phyloP scores from a whole-genome alignment of 257 asterid genomes.

The Linderniella brevidens region DNA sequence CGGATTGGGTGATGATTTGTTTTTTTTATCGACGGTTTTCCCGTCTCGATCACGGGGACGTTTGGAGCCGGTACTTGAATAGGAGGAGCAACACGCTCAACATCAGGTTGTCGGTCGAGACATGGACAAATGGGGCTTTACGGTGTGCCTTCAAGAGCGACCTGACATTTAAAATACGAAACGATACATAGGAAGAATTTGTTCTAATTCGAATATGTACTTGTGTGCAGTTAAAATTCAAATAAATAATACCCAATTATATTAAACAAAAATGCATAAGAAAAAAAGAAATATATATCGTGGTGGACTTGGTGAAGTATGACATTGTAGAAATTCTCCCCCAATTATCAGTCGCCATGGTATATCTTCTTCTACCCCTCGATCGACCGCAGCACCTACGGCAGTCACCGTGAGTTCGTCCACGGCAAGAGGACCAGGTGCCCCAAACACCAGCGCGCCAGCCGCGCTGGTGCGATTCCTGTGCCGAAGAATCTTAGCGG shows the following conservation, averaged over 20 bases:
- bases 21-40: constrained; percentile 38
- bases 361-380: constrained; percentile 65
- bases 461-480: constrained; percentile 64
- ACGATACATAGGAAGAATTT: too few species aligned
- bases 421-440: constrained; percentile 61
- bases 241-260: too few species aligned
- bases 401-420: constrained; percentile 69
- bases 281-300: constrained; percentile 18
- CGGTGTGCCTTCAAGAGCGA: constrained; percentile 61
- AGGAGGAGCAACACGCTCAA: constrained; percentile 56
- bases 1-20: constrained; percentile 90
- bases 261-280: neutral
- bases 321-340: constrained; percentile 78
- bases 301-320: constrained; percentile 65
- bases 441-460: constrained; percentile 66
- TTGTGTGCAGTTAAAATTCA: too few species aligned
- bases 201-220: too few species aligned
- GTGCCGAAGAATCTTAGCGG: constrained; percentile 57
- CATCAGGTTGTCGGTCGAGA: constrained; percentile 39
- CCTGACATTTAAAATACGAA: constrained; percentile 29
- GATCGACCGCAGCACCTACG: constrained; percentile 71
- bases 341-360: constrained; percentile 49
- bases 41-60: constrained; percentile 65
- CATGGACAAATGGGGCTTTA: constrained; percentile 76
- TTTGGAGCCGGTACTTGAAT: constrained; percentile 73